Evolutionary conservation across 75 land plant species (phyloP).

Genomic region (Chamaecyparis obtusa): DNA sequence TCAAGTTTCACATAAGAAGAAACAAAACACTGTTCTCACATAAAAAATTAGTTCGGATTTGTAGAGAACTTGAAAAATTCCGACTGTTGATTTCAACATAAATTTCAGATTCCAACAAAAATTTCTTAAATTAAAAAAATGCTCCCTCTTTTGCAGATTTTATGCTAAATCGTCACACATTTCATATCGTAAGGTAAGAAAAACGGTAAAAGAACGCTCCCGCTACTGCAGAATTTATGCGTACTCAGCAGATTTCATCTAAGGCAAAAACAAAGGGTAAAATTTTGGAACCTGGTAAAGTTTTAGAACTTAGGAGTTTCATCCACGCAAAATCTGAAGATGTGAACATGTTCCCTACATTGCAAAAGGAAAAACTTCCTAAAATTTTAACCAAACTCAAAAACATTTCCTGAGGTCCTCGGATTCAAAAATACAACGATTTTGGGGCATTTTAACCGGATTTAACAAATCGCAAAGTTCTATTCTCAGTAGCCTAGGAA

Average conservation of each 20-base stretch:
- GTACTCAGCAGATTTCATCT: not conserved
- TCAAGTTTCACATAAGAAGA: not conserved
- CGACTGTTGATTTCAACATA: not conserved
- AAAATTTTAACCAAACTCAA: too few relatives aligned
- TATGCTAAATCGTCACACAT: not conserved
- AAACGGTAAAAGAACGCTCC: not conserved
- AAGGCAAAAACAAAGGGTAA: not conserved
- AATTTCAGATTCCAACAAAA: not conserved
- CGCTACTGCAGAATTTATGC: not conserved
- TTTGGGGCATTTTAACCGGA: too few relatives aligned
- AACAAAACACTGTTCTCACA: not conserved
- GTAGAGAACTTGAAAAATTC: not conserved
- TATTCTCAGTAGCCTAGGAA: not conserved
- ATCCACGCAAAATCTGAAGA: not conserved
- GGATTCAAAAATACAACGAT: not conserved
- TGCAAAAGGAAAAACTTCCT: too few relatives aligned
- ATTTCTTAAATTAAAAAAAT: not conserved
- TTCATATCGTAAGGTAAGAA: not conserved
- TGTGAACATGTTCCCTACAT: not conserved
- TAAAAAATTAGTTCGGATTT: not conserved
- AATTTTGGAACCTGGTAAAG: not conserved
- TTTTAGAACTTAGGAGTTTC: not conserved
- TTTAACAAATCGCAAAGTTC: too few relatives aligned
- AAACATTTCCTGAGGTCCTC: too few relatives aligned
- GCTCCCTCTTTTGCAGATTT: not conserved